phyloP scores from a whole-genome alignment of 306 rosid species.

The Sechiopsis laciniata region DNA sequence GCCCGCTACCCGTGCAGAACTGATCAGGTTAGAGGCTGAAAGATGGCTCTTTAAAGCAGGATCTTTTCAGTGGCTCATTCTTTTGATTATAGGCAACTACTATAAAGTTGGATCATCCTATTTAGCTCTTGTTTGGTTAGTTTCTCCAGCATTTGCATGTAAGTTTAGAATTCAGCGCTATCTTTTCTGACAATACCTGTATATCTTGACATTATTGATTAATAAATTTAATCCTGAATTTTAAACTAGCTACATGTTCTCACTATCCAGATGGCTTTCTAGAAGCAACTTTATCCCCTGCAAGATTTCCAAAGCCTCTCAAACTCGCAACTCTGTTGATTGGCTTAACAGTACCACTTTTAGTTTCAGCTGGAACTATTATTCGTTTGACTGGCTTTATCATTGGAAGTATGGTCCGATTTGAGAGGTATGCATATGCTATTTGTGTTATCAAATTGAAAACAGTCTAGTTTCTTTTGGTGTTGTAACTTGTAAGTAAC shows the following conservation, averaged over 20 bases:
- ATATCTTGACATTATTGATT: background rate
- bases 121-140: slow-evolving; percentile 90
- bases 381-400: slow-evolving; percentile 53
- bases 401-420: slow-evolving; percentile 67
- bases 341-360: slow-evolving; percentile 64
- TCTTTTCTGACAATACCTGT: slow-evolving; percentile 9
- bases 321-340: slow-evolving; percentile 71
- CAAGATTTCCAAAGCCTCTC: slow-evolving; percentile 77
- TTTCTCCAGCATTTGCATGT: slow-evolving; percentile 92
- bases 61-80: slow-evolving; percentile 83
- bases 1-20: slow-evolving; percentile 39
- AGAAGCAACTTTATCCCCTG: slow-evolving; percentile 83
- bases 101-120: slow-evolving; percentile 78
- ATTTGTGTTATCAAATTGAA: slow-evolving; percentile 5
- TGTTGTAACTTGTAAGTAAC: background rate
- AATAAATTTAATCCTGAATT: slow-evolving; percentile 3
- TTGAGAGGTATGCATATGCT: slow-evolving; percentile 58
- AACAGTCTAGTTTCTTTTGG: background rate
- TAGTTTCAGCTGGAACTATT: slow-evolving; percentile 70
- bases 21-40: slow-evolving; percentile 79
- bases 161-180: slow-evolving; percentile 25
- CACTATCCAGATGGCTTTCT: slow-evolving; percentile 72
- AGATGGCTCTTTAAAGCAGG: slow-evolving; percentile 98
- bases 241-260: slow-evolving; percentile 22
- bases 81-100: slow-evolving; percentile 71